These are phyloP conservation scores for Alternaria metachromatica DNA, from an alignment of 2,329 filamentous ascomycete species.

Conservation along the genomic window DNA sequence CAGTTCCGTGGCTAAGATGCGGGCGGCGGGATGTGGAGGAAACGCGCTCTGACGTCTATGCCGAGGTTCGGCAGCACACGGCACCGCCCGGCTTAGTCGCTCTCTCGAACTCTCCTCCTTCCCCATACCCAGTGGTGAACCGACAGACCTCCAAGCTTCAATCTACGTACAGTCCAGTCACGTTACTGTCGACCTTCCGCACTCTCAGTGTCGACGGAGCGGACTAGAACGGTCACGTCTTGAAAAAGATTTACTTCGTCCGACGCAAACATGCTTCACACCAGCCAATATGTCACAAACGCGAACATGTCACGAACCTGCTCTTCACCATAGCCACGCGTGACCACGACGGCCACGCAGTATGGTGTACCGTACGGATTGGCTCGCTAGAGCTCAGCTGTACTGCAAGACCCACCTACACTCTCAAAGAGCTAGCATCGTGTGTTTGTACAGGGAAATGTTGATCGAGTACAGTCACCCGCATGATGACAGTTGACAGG, in stretches of 20 bases:
- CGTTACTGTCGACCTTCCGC: background rate
- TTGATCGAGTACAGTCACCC: constrained; percentile 22
- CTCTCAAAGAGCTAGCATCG: background rate
- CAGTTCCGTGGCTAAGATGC: constrained; percentile 23
- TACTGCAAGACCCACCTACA: background rate
- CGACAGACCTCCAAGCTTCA: background rate
- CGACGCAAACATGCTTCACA: constrained; percentile 8
- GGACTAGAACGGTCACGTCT: background rate
- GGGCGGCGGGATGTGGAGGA: constrained; percentile 39
- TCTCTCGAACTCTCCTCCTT: background rate
- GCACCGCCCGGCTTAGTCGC: constrained; percentile 32
- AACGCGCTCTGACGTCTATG: constrained; percentile 6
- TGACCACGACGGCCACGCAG: background rate
- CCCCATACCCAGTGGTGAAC: background rate
- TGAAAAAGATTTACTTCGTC: background rate
- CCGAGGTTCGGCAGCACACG: constrained; percentile 39
- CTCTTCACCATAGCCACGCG: background rate
- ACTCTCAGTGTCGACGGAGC: background rate
- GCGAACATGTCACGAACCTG: background rate
- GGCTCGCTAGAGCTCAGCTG: background rate
- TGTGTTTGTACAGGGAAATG: background rate
- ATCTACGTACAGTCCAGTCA: background rate
- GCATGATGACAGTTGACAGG: constrained; percentile 31
- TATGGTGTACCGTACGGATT: background rate
- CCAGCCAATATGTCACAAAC: background rate